These are phyloP conservation scores for Sporothrix euskadiensis DNA, from an alignment of 2,329 filamentous ascomycete species.

Conservation along the genomic window DNA sequence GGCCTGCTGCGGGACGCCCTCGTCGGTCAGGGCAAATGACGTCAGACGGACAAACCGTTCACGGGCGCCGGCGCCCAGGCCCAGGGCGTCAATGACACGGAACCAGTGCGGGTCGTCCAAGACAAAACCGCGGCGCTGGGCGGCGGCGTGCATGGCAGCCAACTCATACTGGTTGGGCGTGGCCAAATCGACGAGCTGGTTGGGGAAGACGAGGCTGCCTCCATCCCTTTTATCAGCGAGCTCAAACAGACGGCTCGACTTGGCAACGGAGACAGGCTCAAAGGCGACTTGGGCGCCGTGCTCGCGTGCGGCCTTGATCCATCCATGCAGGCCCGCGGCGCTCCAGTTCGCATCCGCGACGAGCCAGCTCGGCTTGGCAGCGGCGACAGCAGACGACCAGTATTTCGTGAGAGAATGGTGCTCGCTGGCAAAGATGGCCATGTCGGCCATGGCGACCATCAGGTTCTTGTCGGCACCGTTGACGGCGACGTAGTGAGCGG, in stretches of 20 bases:
- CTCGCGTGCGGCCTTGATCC: slow-evolving; percentile 63
- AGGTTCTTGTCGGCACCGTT: slow-evolving; percentile 84
- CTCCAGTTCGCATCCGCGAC: slow-evolving; percentile 89
- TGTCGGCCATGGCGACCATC: slow-evolving; percentile 92
- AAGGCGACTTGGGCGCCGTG: slow-evolving; percentile 67
- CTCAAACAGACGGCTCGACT: slow-evolving; percentile 69
- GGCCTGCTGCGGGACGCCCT: slow-evolving; percentile 78
- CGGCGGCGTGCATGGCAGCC: slow-evolving; percentile 71
- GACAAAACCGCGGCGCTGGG: slow-evolving; percentile 66
- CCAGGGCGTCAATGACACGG: slow-evolving; percentile 73
- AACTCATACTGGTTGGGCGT: slow-evolving; percentile 86
- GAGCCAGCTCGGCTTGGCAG: slow-evolving; percentile 68
- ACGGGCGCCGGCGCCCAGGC: slow-evolving; percentile 65
- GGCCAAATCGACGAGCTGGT: slow-evolving; percentile 67
- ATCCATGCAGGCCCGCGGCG: slow-evolving; percentile 62
- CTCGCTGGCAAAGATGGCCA: slow-evolving; percentile 66
- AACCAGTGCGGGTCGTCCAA: slow-evolving; percentile 70
- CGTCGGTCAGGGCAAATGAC: slow-evolving; percentile 66
- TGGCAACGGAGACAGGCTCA: slow-evolving; percentile 84
- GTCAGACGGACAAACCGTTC: slow-evolving; percentile 72
- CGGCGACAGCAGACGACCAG: slow-evolving; percentile 62
- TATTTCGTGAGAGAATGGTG: slow-evolving; percentile 51
- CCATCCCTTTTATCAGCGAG: background rate
- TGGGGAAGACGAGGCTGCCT: slow-evolving; percentile 52
- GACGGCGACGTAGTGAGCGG: slow-evolving; percentile 87